Base-by-base conservation (phyloP, 148 eudicot genomes). In the Heliamphora exappendiculata region DNA sequence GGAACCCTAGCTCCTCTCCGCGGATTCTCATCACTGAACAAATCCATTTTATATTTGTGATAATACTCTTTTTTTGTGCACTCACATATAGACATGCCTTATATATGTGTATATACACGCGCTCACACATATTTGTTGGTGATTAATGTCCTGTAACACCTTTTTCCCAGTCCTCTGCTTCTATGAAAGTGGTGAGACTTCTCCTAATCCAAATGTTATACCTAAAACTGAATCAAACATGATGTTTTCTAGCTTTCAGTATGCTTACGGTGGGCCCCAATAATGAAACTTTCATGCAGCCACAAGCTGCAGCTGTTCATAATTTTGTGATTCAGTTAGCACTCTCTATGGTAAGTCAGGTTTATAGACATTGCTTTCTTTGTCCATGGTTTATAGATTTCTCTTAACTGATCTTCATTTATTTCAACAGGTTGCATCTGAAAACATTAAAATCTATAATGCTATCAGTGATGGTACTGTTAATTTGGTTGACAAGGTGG, bases 401-500 rank as follows among this genome's bases (percentile, higher is more conserved):
- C 62, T 50, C 59, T 77, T 37, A n/a, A 67, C 42, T 67, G 69
- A 55, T 64, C 63, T 68, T 26, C 62, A 41, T 76, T 36, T 57
- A 68, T 67, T 71, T 74, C 36, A 45, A 57, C 78, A 96, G 99
- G 98, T 96, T 80, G 98, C 98, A 82, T 72, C 97, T 50, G 99
- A 96, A 84, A 96, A 98, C 80, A 89, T 88, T 66, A 96, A 91
- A 79, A 88, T 96, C 62, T 96, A 91, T 75, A 88, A 72, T 78
- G 98, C 98, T 49, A 91, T 96, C 72, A 89, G 90, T 82, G 99
- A 93, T 75, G 99, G 99, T 50, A 84, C 93, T 47, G 87, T 88
- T 28, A 95, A 95, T 83, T 82, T 95, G 76, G 99, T 95, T 78
- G 99, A 95, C 85, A 92, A 92, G 96, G 99, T 95, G 80, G 34